Evolutionary conservation across 1,284 basidiomycete species (phyloP), one percentile per base, ranked within the genome.

Genomic region (Trametes pubescens): DNA sequence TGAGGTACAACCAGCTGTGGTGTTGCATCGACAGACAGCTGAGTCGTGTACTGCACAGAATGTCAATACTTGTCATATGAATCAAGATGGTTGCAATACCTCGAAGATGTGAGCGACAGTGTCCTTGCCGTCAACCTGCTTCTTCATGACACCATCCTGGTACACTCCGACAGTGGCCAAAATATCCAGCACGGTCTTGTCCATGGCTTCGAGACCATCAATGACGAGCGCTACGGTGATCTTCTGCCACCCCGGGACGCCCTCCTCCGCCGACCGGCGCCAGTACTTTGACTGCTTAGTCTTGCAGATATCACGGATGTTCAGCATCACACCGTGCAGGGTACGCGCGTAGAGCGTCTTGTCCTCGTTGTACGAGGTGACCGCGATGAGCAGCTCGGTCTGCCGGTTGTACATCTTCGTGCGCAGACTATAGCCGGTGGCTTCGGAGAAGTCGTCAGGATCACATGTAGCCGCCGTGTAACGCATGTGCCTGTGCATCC

Each of bases 241-340:
- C 71, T 88, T 90, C 77, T 98, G 94, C 97, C 97, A 99, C 18
- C 85, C 92, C 32, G 94, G 93, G 59, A 86, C 82, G 57, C 94
- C 96, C 72, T 95, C 94, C 78, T 98, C 95, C 0, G 93, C 88
- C 61, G 84, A 85, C 57, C 87, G 84, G 51, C 91, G 85, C 96
- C 91, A 98, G 81, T 94, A 99, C 77, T 97, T 97, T 66, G 94
- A 96, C 73, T 91, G 89, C 77, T 96, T 97, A 53, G 94, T 96
- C 81, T 95, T 96, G 87, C 95, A 98, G 69, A 99, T 99, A 73
- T 99, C 96, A 70, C 96, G 93, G 69, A 99, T 97, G 79, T 99
- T 99, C 70, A 96, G 79, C 96, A 99, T 98, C 74, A 99, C 92
- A 67, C 94, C 94, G 73, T 98, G 95, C 51, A 98, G 81, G 1